phyloP scores from a whole-genome alignment of 345 rosid genomes.

The Jatropha curcas region DNA sequence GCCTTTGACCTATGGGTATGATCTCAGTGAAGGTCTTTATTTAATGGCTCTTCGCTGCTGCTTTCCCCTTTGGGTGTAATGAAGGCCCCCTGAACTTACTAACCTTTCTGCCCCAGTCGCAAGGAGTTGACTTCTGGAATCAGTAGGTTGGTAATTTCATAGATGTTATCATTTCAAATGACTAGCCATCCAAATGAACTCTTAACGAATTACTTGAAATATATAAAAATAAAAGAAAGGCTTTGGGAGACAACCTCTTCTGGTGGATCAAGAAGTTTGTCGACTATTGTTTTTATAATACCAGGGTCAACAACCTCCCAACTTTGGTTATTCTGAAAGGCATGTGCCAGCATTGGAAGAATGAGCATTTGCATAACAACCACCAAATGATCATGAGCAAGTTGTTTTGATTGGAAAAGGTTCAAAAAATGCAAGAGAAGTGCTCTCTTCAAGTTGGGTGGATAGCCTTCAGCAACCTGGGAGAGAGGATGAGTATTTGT shows the following conservation, averaged over 20 bases:
- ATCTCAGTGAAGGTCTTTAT: too few relatives aligned
- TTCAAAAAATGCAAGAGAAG: constrained; percentile 84
- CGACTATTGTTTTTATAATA: constrained; percentile 89
- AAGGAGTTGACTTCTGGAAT: too few relatives aligned
- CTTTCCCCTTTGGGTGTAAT: too few relatives aligned
- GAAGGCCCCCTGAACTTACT: too few relatives aligned
- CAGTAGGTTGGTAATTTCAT: too few relatives aligned
- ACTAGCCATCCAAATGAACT: too few relatives aligned
- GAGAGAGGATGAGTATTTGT: constrained; percentile 19
- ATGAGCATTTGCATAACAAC: constrained; percentile 98
- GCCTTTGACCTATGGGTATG: too few relatives aligned
- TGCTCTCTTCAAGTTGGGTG: constrained; percentile 72
- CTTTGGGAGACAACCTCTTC: constrained; percentile 64
- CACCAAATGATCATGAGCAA: constrained; percentile 92
- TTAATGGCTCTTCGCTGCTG: too few relatives aligned
- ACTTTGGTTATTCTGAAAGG: constrained; percentile 80
- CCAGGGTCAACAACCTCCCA: constrained; percentile 95
- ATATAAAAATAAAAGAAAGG: neutral
- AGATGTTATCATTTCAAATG: too few relatives aligned
- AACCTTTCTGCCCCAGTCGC: too few relatives aligned
- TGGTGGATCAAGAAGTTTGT: constrained; percentile 99
- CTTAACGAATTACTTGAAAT: neutral
- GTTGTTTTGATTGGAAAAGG: constrained; percentile 93
- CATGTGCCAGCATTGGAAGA: constrained; percentile 98
- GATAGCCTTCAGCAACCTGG: constrained; percentile 96